Conservation (phyloP, 139 green algal species). For the Monoraphidium neglectum region DNA sequence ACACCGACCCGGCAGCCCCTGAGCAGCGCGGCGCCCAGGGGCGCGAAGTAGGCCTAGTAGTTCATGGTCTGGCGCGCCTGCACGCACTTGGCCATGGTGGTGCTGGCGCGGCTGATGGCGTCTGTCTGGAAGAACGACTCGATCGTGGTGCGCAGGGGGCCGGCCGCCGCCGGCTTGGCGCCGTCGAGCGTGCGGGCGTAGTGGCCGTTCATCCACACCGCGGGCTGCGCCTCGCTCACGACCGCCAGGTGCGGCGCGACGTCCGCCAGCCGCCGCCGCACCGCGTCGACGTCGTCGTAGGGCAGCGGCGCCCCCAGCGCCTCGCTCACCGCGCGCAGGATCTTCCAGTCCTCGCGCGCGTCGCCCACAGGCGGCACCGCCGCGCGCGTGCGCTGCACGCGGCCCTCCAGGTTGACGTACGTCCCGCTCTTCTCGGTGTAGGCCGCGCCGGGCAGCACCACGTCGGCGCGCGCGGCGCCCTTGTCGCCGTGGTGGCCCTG, state of each 20-base stretch:
- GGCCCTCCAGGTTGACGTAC: slow-evolving; percentile 94
- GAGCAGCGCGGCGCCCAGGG: no score
- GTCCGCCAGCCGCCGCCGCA: slow-evolving; percentile 78
- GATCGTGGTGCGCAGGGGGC: slow-evolving; percentile 70
- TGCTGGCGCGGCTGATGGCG: slow-evolving; percentile 82
- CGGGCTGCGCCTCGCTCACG: slow-evolving; percentile 65
- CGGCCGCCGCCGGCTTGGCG: neutral
- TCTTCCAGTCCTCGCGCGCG: slow-evolving; percentile 93
- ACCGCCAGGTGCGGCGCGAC: slow-evolving; percentile 80
- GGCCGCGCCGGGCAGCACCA: slow-evolving; percentile 91
- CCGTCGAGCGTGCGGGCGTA: slow-evolving; percentile 66
- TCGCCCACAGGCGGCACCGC: slow-evolving; percentile 75
- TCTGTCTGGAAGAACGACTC: slow-evolving; percentile 99
- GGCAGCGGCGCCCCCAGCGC: slow-evolving; percentile 76
- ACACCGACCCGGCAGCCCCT: no score
- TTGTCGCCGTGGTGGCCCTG: slow-evolving; percentile 95
- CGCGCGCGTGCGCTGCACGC: slow-evolving; percentile 87
- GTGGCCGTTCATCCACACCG: slow-evolving; percentile 91
- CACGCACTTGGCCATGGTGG: slow-evolving; percentile 95
- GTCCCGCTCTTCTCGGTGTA: slow-evolving; percentile 90
- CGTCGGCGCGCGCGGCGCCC: slow-evolving; percentile 87
- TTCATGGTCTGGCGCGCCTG: slow-evolving; percentile 46
- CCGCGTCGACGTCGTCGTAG: slow-evolving; percentile 78
- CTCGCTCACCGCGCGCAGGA: slow-evolving; percentile 60
- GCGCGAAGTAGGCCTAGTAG: neutral